Evolutionary conservation across 768 basidiomycete species (phyloP).

Genomic region (Agaricus bisporus): DNA sequence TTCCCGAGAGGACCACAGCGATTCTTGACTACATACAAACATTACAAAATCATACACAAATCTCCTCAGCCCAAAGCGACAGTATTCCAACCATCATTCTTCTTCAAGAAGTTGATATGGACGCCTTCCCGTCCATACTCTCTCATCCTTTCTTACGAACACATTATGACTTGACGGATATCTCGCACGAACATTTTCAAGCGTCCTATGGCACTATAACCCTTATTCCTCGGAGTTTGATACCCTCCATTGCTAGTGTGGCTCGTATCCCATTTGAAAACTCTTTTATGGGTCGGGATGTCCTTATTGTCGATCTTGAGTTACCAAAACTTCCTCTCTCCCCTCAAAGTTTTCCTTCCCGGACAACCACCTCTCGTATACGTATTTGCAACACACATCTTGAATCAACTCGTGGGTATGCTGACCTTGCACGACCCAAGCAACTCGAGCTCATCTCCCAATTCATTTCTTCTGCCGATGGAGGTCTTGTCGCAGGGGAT

Average conservation of each 20-base stretch:
- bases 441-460: not conserved
- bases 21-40: constrained; percentile 4
- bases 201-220: constrained; percentile 2
- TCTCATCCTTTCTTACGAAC: constrained; percentile 3
- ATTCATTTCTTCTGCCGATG: not conserved
- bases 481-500: constrained; percentile 8
- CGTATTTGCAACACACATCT: constrained; percentile 6
- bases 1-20: constrained; percentile 2
- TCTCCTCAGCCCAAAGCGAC: not conserved
- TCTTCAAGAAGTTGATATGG: constrained; percentile 4
- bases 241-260: not conserved
- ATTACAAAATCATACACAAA: not conserved
- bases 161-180: constrained; percentile 6
- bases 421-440: constrained; percentile 1
- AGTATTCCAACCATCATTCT: constrained; percentile 5
- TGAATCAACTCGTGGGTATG: constrained; percentile 4
- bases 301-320: constrained; percentile 3
- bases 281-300: constrained; percentile 8
- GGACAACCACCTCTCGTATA: not conserved
- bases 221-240: not conserved
- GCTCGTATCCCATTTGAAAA: constrained; percentile 1
- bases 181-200: not conserved
- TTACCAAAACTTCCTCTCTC: not conserved
- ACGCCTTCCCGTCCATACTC: constrained; percentile 1
- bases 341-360: constrained; percentile 3